These are phyloP conservation scores for Colletotrichum sp. DNA, from an alignment of 2,329 filamentous ascomycete species.

Conservation along the genomic window DNA sequence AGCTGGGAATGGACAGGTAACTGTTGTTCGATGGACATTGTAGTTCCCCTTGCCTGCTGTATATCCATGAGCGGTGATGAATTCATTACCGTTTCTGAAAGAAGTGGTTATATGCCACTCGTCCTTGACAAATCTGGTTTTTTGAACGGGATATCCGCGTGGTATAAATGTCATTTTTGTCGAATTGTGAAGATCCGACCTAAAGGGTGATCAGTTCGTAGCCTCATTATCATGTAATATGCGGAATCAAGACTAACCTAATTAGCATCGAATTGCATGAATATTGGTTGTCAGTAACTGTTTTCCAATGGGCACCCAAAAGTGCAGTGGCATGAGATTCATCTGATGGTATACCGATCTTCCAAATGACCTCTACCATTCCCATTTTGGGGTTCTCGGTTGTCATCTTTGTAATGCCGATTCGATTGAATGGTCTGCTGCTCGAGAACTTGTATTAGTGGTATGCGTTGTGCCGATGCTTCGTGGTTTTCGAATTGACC, in stretches of 20 bases:
- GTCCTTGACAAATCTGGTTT: fast-evolving
- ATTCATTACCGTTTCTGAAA: neutral
- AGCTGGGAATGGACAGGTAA: neutral
- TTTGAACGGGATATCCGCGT: neutral
- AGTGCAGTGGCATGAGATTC: neutral
- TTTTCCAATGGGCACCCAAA: neutral
- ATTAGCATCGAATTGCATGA: neutral
- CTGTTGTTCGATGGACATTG: neutral
- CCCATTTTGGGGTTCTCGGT: neutral
- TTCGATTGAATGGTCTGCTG: neutral
- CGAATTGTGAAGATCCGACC: neutral
- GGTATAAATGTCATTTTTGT: neutral
- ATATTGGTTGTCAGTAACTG: neutral
- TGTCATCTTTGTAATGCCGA: neutral
- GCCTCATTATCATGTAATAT: neutral
- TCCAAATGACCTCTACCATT: neutral
- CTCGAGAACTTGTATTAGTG: neutral
- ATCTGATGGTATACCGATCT: neutral
- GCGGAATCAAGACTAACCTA: neutral
- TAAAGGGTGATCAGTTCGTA: fast-evolving
- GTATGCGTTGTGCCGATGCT: neutral
- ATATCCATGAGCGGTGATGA: neutral
- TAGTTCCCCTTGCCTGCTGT: neutral
- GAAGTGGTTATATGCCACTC: neutral
- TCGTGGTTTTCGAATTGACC: neutral